phyloP scores from a whole-genome alignment of 2,329 filamentous ascomycete genomes.

The Diaporthe sp. region DNA sequence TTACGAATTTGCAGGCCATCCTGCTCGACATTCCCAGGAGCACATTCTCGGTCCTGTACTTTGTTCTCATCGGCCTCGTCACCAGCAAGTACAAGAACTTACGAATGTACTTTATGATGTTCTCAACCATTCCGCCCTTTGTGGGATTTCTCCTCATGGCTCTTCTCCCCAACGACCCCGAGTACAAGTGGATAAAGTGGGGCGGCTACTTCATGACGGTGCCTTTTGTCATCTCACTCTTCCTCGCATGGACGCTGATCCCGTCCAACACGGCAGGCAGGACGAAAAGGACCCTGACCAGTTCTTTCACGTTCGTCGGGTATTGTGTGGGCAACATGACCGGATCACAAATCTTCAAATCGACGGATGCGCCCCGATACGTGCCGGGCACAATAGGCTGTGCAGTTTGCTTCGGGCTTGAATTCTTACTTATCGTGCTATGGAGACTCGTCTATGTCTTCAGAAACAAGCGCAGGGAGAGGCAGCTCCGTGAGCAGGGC shows the following conservation, averaged over 20 bases:
- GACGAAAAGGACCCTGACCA: conserved; percentile 62
- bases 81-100: conserved; percentile 53
- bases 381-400: conserved; percentile 58
- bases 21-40: conserved; percentile 53
- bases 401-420: conserved; percentile 54
- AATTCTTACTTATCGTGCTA: conserved; percentile 53
- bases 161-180: conserved; percentile 51
- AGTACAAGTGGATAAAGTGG: conserved; percentile 55
- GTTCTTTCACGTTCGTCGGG: conserved; percentile 60
- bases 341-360: conserved; percentile 61
- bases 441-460: conserved; percentile 58
- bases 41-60: conserved; percentile 53
- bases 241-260: conserved; percentile 54
- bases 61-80: conserved; percentile 51
- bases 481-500: conserved; percentile 48
- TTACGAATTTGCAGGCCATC: conserved; percentile 55
- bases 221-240: conserved; percentile 51
- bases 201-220: conserved; percentile 55
- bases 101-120: conserved; percentile 56
- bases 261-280: conserved; percentile 61
- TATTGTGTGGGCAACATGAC: conserved; percentile 65
- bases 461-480: conserved; percentile 55
- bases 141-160: conserved; percentile 55
- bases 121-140: conserved; percentile 53
- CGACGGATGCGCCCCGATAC: conserved; percentile 59